Evolutionary conservation across 495 filamentous ascomycete genomes (phyloP).

Genomic region (Penicillium desertorum): DNA sequence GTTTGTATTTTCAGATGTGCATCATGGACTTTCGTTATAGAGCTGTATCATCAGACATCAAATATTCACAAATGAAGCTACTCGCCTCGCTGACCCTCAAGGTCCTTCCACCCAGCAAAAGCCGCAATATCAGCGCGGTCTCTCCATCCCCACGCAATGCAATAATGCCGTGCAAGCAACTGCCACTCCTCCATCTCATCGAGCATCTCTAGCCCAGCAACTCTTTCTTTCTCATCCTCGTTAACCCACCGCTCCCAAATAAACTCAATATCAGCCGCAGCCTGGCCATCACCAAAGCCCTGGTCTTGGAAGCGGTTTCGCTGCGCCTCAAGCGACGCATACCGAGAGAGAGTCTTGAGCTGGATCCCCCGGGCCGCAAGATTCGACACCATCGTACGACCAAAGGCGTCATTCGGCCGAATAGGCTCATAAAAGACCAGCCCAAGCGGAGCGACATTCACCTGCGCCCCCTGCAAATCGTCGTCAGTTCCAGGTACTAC

Average conservation of each 20-base stretch:
- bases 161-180: conserved; percentile 84
- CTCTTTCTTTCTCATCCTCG: conserved; percentile 73
- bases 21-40: conserved; percentile 4
- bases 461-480: not conserved
- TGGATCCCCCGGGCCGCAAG: conserved; percentile 80
- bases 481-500: not conserved
- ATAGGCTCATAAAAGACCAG: conserved; percentile 89
- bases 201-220: conserved; percentile 77
- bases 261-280: conserved; percentile 66
- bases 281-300: conserved; percentile 56
- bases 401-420: conserved; percentile 78
- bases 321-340: conserved; percentile 65
- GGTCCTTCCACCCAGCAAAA: conserved; percentile 43
- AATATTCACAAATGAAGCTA: conserved; percentile 10
- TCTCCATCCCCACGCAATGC: conserved; percentile 82
- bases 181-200: conserved; percentile 97
- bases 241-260: conserved; percentile 76
- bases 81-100: conserved; percentile 30
- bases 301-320: conserved; percentile 58
- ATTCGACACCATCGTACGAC: conserved; percentile 86
- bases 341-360: conserved; percentile 77
- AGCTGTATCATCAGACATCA: conserved; percentile 2
- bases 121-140: conserved; percentile 33
- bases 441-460: conserved; percentile 45
- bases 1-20: conserved; percentile 16